These are phyloP conservation scores for Dictyostelium firmibasis DNA, from an alignment of 78 protist species.

Conservation along the genomic window DNA sequence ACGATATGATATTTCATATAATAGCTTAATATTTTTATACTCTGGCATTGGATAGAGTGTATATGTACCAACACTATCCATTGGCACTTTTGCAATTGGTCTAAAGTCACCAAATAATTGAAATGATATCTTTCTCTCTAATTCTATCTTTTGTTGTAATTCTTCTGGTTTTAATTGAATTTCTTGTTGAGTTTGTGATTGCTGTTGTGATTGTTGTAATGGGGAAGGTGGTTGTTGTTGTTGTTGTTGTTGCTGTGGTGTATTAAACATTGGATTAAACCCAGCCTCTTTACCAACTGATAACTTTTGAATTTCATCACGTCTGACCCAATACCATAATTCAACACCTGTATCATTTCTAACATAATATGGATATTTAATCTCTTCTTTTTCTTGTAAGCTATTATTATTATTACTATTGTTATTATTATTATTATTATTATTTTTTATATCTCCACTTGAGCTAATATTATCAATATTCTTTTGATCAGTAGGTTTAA, in stretches of 20 bases:
- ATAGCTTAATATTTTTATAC: constrained; percentile 21
- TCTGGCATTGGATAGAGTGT: constrained; percentile 61
- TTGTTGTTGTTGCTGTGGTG: not conserved
- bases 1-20: constrained; percentile 54
- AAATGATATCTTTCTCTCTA: constrained; percentile 65
- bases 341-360: constrained; percentile 64
- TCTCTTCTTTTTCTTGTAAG: not conserved
- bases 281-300: constrained; percentile 30
- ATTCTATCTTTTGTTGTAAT: not conserved
- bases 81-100: constrained; percentile 34
- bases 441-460: not conserved
- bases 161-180: not conserved
- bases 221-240: not conserved
- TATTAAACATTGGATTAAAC: not conserved
- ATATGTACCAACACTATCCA: constrained; percentile 69
- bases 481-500: not conserved
- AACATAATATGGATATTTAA: constrained; percentile 39
- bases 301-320: not conserved
- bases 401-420: not conserved
- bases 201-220: not conserved
- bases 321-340: constrained; percentile 73
- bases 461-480: not conserved
- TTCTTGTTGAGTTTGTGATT: not conserved
- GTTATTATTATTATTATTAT: not conserved
- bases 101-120: constrained; percentile 58